Percentiles rank a stretch among this genome's conserved stretches.
Conservation (phyloP, 148 eudicot species). For the Fagopyrum tataricum region DNA sequence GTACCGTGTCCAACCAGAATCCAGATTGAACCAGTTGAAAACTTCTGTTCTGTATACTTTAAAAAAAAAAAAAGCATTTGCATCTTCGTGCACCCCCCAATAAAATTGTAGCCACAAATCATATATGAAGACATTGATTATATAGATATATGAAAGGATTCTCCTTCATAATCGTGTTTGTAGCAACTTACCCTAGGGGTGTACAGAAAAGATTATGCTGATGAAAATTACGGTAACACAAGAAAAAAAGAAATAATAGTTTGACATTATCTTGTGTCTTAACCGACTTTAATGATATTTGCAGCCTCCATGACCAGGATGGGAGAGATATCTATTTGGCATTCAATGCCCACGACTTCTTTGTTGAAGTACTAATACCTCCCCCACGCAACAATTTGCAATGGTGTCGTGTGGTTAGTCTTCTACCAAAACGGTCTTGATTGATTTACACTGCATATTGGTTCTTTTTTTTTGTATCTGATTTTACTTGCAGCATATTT, state of each 20-base stretch:
- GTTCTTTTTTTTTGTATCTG: not conserved
- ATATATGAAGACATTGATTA: no score
- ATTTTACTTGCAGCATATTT: not conserved
- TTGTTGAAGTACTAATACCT: constrained; percentile 58
- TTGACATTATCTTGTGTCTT: constrained; percentile 2
- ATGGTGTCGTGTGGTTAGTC: constrained; percentile 95
- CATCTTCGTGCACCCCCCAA: not conserved
- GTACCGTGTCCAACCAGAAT: not conserved
- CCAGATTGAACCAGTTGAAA: not conserved
- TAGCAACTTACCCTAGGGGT: no score
- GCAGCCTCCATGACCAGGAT: constrained; percentile 62
- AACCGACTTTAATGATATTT: constrained; percentile 4
- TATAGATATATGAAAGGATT: no score
- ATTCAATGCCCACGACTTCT: constrained; percentile 85
- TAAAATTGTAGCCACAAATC: no score
- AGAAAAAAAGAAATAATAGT: not conserved
- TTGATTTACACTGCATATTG: not conserved
- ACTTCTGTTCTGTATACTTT: not conserved
- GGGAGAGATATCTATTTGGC: constrained; percentile 74
- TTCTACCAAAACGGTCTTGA: constrained; percentile 1
- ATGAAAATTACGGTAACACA: no score
- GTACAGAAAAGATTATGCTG: no score
- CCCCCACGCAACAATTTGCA: constrained; percentile 56
- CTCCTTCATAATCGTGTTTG: no score
- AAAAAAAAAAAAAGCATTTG: not conserved